phyloP scores from a whole-genome alignment of 371 early-diverging fungal genomes.

The Syncephalastrum sp. region DNA sequence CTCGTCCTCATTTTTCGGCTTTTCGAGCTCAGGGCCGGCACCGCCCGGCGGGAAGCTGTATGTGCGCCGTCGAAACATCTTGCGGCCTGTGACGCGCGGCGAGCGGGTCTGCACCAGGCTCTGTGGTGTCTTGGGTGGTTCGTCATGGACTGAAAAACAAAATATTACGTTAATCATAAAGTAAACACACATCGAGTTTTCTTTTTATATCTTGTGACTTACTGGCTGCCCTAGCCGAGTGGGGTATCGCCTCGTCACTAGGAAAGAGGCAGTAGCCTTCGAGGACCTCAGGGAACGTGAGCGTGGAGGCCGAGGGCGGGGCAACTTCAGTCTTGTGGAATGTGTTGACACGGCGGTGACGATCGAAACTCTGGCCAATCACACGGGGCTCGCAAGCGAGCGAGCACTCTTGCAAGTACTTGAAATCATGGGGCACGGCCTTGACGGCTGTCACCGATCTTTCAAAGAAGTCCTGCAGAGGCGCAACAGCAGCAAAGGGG shows the following conservation, averaged over 20 bases:
- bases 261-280: slow-evolving; percentile 40
- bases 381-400: slow-evolving; percentile 58
- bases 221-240: too few relatives aligned
- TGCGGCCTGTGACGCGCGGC: slow-evolving; percentile 17
- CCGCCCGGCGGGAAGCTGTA: slow-evolving; percentile 42
- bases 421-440: slow-evolving; percentile 46
- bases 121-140: too few relatives aligned
- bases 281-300: slow-evolving; percentile 47
- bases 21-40: slow-evolving; percentile 8
- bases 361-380: slow-evolving; percentile 50
- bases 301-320: slow-evolving; percentile 29
- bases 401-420: slow-evolving; percentile 54
- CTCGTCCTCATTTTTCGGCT: slow-evolving; percentile 5
- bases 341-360: slow-evolving; percentile 15
- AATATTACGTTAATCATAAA: too few relatives aligned
- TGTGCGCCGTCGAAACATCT: slow-evolving; percentile 29
- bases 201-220: too few relatives aligned
- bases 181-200: too few relatives aligned
- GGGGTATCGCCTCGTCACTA: neutral
- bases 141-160: too few relatives aligned
- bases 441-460: slow-evolving; percentile 32
- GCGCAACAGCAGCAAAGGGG: slow-evolving; percentile 21
- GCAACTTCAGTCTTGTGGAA: slow-evolving; percentile 23
- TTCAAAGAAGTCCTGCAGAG: slow-evolving; percentile 46
- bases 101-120: slow-evolving; percentile 2